Evolutionary conservation across 371 early-diverging fungal genomes (phyloP).

Genomic region (Mortierella sp.): DNA sequence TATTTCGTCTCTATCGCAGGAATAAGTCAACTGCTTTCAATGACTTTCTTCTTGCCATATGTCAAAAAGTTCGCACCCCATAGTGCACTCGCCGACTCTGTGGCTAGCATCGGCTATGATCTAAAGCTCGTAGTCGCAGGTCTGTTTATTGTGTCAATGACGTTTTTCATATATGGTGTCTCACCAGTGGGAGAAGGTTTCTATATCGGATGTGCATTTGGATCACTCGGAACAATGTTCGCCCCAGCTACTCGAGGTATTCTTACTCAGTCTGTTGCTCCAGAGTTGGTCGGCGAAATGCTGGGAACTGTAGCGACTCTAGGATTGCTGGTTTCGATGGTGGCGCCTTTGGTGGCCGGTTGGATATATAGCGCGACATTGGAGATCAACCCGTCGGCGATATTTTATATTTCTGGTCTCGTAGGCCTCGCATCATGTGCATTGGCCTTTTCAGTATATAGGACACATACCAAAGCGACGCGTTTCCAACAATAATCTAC

Average conservation of each 20-base stretch:
- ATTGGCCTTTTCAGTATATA: neutral
- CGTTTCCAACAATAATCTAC: neutral
- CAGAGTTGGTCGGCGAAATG: constrained; percentile 20
- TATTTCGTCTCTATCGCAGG: constrained; percentile 22
- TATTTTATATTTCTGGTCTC: constrained; percentile 17
- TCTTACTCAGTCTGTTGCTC: constrained; percentile 28
- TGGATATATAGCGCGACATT: constrained; percentile 30
- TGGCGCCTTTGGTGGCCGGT: constrained; percentile 20
- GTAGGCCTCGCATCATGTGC: neutral
- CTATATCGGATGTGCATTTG: constrained; percentile 12
- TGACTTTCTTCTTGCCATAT: constrained; percentile 26
- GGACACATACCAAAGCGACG: neutral
- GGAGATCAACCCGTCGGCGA: constrained; percentile 12
- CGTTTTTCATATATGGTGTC: constrained; percentile 23
- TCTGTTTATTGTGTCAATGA: constrained; percentile 20
- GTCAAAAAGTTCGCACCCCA: constrained; percentile 13
- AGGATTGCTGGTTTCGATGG: constrained; percentile 14
- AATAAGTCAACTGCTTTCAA: constrained; percentile 21
- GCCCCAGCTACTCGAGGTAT: constrained; percentile 28
- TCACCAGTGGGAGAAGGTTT: constrained; percentile 35
- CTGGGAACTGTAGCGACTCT: constrained; percentile 37
- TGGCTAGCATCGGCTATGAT: constrained; percentile 24
- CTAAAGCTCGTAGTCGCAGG: constrained; percentile 28
- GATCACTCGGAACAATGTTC: constrained; percentile 34
- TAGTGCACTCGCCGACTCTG: constrained; percentile 1